Conservation (phyloP, 257 asterid species). For the Paulownia fortunei region DNA sequence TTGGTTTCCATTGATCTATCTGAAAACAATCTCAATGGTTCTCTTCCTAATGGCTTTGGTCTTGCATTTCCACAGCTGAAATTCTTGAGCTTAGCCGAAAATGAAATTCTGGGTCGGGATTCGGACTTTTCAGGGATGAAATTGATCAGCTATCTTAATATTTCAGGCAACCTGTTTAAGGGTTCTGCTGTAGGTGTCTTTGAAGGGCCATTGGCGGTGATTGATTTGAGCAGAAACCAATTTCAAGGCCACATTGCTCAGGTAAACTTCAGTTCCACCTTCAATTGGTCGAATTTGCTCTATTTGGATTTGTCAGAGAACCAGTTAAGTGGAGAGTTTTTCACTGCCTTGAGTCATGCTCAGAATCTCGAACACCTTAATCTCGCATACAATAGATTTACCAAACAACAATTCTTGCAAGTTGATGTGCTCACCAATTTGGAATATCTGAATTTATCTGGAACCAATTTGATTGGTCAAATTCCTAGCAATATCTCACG, state of each 20-base stretch:
- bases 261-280: slow-evolving; percentile 71
- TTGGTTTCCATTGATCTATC: slow-evolving; percentile 74
- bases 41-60: slow-evolving; percentile 69
- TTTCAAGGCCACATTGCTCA: slow-evolving; percentile 81
- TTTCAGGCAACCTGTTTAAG: slow-evolving; percentile 74
- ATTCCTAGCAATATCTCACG: slow-evolving; percentile 59
- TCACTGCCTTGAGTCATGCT: slow-evolving; percentile 51
- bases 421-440: slow-evolving; percentile 51
- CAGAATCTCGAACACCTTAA: slow-evolving; percentile 67
- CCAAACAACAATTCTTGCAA: slow-evolving; percentile 52
- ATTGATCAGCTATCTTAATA: slow-evolving; percentile 56
- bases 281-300: slow-evolving; percentile 65
- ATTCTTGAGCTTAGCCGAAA: slow-evolving; percentile 70
- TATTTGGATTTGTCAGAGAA: slow-evolving; percentile 85
- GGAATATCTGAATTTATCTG: slow-evolving; percentile 83
- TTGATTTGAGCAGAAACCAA: slow-evolving; percentile 91
- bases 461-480: slow-evolving; percentile 67
- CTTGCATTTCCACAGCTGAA: slow-evolving; percentile 62
- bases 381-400: slow-evolving; percentile 85
- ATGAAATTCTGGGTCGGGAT: slow-evolving; percentile 64
- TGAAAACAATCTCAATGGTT: slow-evolving; percentile 58
- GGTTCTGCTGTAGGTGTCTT: slow-evolving; percentile 75
- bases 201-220: slow-evolving; percentile 67
- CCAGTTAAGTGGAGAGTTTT: slow-evolving; percentile 76
- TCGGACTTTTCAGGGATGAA: slow-evolving; percentile 65